Evolutionary conservation across 345 rosid genomes (phyloP).

Genomic region (Salix exigua): DNA sequence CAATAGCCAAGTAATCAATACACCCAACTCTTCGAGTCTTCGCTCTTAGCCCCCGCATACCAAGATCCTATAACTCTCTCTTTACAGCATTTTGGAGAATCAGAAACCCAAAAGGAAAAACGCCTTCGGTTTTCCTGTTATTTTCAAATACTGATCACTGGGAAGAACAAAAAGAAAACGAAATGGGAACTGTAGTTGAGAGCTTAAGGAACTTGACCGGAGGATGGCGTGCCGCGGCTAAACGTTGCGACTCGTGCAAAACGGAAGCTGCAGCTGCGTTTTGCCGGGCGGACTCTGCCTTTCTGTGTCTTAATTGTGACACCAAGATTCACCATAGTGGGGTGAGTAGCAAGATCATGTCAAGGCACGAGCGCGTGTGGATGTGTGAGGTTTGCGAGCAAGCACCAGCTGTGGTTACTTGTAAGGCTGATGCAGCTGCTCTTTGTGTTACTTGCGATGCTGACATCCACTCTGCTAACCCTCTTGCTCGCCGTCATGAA

Average conservation of each 20-base stretch:
- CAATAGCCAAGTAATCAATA: constrained; percentile 24
- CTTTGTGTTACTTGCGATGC: constrained; percentile 40
- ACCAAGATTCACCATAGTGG: constrained; percentile 21
- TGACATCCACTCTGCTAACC: constrained; percentile 47
- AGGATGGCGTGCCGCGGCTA: constrained; percentile 17
- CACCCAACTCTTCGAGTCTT: constrained; percentile 17
- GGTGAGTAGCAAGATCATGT: constrained; percentile 10
- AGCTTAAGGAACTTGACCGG: constrained; percentile 11
- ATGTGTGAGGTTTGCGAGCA: constrained; percentile 47
- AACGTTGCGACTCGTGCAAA: constrained; percentile 41
- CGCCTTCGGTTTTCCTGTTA: background rate
- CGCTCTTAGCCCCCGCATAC: background rate
- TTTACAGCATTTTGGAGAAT: background rate
- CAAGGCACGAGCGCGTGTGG: constrained; percentile 34
- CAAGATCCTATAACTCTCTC: background rate
- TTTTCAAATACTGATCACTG: background rate
- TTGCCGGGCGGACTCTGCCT: constrained; percentile 37
- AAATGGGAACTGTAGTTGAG: constrained; percentile 17
- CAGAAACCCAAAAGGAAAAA: background rate
- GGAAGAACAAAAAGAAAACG: background rate
- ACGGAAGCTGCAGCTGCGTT: constrained; percentile 27
- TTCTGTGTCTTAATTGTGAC: constrained; percentile 36
- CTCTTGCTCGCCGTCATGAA: constrained; percentile 41
- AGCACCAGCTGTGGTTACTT: constrained; percentile 42
- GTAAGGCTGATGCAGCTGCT: constrained; percentile 45